Base-by-base conservation (phyloP, 2,329 filamentous ascomycete genomes). In the Fusarium chlamydosporum region DNA sequence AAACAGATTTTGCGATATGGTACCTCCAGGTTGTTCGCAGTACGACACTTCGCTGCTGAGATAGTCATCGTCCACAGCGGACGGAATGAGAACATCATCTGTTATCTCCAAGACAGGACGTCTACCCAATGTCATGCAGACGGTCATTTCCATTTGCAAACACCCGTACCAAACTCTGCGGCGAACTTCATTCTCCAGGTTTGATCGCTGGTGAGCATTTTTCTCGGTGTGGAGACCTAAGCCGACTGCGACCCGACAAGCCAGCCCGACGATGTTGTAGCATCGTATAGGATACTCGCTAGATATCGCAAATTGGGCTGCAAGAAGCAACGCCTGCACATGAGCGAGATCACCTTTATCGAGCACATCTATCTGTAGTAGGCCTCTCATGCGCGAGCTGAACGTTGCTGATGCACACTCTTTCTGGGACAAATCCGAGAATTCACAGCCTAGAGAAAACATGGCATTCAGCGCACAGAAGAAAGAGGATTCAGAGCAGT, bases 101-200 rank as follows among this genome's bases (percentile, higher is more conserved):
- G 56, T 61, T 2, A 61, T 10, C 10, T 61, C 29, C 1, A 61
- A 6, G 0, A 61, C 27, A 0, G 59, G 59, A 0, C 45, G 56
- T 15, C 59, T 61, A 0, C 59, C 59, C 0, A 61, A 6, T 3
- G 59, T 61, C 59, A 61, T 61, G 0, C 59, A 61, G 0, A 61
- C 57, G 8, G 37, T 37, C 56, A 60, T 61, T 10, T 61, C 57
- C 11, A 61, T 6, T 0, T 61, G 57, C 7, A 61, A 2, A 2
- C 57, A 61, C 2, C 57, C 57, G 18, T 61, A 61, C 57, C 57
- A 61, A 0, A 61, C 57, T 2, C 55, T 60, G 0, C 57, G 55
- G 1, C 57, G 57, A 0, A 61, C 43, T 43, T 61, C 42, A 27
- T 61, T 61, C 16, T 61, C 57, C 16, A 61, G 12, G 4, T 50